Evolutionary conservation across 148 eudicot genomes (phyloP), one percentile per base, ranked within the genome.

Genomic region (Spergularia bocconei): DNA sequence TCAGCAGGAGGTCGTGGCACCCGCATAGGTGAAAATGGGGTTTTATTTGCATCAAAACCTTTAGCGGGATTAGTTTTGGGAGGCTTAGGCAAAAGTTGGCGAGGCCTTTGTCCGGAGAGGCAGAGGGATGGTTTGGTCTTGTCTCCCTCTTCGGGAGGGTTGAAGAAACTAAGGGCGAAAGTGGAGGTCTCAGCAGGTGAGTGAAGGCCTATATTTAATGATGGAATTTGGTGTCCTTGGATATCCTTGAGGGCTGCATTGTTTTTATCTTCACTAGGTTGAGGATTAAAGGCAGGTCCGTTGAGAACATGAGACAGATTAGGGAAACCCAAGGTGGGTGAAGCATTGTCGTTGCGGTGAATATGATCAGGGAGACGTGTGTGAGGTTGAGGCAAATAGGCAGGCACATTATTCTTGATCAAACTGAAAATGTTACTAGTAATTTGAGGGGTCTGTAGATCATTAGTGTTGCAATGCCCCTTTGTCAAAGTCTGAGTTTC

Each of bases 1-100:
- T 92, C 97, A 82, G 89, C 91, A 33, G 96, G 98, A 79, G 97
- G 96, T 81, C 98, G 89, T 39, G 92, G 87, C 76, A 92, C 76
- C 23, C 98, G 88, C 53, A 83, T 72, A 33, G 87, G 86, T 61
- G 93, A 76, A 79, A 48, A 83, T 41, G 75, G 41, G 72, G 72
- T 87, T 78, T 86, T 94, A 76, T 73, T 90, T 51, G 79, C 67
- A 51, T 86, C 93, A 29, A 89, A 58, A 38, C 74, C 85, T 73
- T 83, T 72, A 41, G 63, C 39, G 33, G 76, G 66, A 67, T 72
- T 72, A 12, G 78, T 62, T 82, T 92, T 90, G 12, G 87, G 81
- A 25, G 88, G 91, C 81, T 90, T 95, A 36, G 88, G 88, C 57
- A 90, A 82, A 75, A 86, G 86, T 61, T 85, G 86, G 17, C 89